phyloP scores from a whole-genome alignment of 2,329 filamentous ascomycete species.

The Alternaria ventricosa region DNA sequence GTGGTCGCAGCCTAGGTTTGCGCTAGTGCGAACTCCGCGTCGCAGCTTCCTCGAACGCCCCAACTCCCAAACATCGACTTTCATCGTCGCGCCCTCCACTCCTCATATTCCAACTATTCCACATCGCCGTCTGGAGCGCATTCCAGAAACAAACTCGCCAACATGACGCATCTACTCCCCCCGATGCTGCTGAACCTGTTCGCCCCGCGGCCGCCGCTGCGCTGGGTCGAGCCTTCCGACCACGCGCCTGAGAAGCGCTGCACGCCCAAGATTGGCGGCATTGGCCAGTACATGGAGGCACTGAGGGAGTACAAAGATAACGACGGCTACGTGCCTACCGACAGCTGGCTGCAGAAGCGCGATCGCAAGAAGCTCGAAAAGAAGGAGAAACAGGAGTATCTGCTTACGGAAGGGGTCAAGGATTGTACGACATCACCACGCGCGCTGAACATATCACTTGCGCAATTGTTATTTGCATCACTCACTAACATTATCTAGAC shows the following conservation, averaged over 20 bases:
- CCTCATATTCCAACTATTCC: conserved; percentile 36
- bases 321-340: conserved; percentile 78
- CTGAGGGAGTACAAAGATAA: conserved; percentile 79
- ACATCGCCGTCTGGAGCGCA: conserved; percentile 40
- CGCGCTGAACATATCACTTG: neutral
- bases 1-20: conserved; percentile 18
- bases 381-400: conserved; percentile 68
- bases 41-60: conserved; percentile 22
- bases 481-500: conserved; percentile 58
- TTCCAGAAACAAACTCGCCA: conserved; percentile 38
- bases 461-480: neutral
- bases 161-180: conserved; percentile 96
- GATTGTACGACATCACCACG: conserved; percentile 60
- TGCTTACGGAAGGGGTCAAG: conserved; percentile 68
- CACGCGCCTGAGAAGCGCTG: conserved; percentile 81
- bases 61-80: conserved; percentile 10
- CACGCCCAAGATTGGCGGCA: conserved; percentile 73
- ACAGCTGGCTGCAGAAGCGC: conserved; percentile 90
- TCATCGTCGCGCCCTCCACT: conserved; percentile 27
- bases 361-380: conserved; percentile 86
- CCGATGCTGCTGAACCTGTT: conserved; percentile 93
- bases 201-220: conserved; percentile 87
- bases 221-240: conserved; percentile 85
- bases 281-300: conserved; percentile 76
- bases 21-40: conserved; percentile 31